Percentiles rank a stretch among this genome's conserved stretches.
Evolutionary conservation across 2,329 filamentous ascomycete species (phyloP).

Genomic region (Talaromyces sp.): DNA sequence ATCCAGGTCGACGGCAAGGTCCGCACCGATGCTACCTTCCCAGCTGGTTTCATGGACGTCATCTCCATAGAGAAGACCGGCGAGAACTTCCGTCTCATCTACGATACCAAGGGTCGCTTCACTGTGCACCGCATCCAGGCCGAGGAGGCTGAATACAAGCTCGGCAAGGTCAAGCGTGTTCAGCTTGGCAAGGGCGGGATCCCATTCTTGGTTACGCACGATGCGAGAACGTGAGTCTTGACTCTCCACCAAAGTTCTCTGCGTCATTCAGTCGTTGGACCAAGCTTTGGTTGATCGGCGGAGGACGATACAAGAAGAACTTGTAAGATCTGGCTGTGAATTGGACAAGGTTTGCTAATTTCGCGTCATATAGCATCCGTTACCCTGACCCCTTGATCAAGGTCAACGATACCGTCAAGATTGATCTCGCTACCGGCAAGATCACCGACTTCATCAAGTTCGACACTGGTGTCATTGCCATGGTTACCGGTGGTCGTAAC

Average conservation of each 20-base stretch:
- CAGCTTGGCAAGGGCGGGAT: constrained; percentile 99
- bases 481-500: constrained; percentile 99
- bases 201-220: constrained; percentile 99
- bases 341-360: constrained; percentile 32
- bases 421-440: constrained; percentile 94
- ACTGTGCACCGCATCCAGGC: constrained; percentile 98
- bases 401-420: constrained; percentile 99
- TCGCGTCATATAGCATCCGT: constrained; percentile 67
- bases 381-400: constrained; percentile 98
- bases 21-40: constrained; percentile 97
- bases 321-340: constrained; percentile 27
- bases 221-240: constrained; percentile 99
- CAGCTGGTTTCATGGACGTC: constrained; percentile 98
- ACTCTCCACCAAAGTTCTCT: constrained; percentile 53
- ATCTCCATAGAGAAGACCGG: constrained; percentile 99
- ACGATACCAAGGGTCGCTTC: constrained; percentile 99
- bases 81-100: constrained; percentile 99
- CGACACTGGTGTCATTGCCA: constrained; percentile 95
- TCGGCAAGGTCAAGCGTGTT: constrained; percentile 99
- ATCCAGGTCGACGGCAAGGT: constrained; percentile 99
- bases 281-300: constrained; percentile 79
- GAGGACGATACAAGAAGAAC: constrained; percentile 29
- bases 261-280: constrained; percentile 99
- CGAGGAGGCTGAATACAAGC: constrained; percentile 99
- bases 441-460: constrained; percentile 98